Percentiles rank a stretch among this genome's conserved stretches.
These are phyloP conservation scores for Botryobasidium botryosum DNA, from an alignment of 768 basidiomycete species.

Conservation along the genomic window DNA sequence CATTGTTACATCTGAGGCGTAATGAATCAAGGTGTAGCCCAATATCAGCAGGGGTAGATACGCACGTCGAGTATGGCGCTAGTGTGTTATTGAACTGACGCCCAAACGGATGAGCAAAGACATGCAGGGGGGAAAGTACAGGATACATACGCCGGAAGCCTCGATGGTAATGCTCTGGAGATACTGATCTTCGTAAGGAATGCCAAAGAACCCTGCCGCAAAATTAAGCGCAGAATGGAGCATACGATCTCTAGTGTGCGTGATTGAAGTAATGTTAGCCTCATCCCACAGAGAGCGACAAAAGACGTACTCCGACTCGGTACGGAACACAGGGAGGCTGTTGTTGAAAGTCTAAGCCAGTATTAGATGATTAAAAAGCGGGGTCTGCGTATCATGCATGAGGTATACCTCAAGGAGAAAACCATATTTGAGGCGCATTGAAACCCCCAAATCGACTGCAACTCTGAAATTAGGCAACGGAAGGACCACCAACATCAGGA, in stretches of 20 bases:
- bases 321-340: conserved; percentile 25
- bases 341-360: conserved; percentile 16
- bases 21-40: background rate
- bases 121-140: background rate
- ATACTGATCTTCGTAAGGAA: conserved; percentile 18
- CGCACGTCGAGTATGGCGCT: conserved; percentile 61
- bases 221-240: conserved; percentile 25
- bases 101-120: background rate
- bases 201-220: conserved; percentile 25
- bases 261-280: no score
- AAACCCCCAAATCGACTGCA: conserved; percentile 23
- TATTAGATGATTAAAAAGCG: background rate
- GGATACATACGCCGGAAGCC: conserved; percentile 14
- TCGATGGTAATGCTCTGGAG: conserved; percentile 22
- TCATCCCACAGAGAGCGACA: background rate
- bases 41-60: background rate
- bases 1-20: conserved; percentile 44
- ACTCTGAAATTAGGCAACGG: background rate
- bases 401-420: conserved; percentile 41
- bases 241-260: conserved; percentile 39
- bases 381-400: no score
- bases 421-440: conserved; percentile 42
- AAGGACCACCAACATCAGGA: background rate
- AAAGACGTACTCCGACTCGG: conserved; percentile 17
- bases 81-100: conserved; percentile 66